A percentile compares a stretch with the other conserved stretches of the same genome.
phyloP scores from a whole-genome alignment of 345 rosid species.

The Salix udensis region DNA sequence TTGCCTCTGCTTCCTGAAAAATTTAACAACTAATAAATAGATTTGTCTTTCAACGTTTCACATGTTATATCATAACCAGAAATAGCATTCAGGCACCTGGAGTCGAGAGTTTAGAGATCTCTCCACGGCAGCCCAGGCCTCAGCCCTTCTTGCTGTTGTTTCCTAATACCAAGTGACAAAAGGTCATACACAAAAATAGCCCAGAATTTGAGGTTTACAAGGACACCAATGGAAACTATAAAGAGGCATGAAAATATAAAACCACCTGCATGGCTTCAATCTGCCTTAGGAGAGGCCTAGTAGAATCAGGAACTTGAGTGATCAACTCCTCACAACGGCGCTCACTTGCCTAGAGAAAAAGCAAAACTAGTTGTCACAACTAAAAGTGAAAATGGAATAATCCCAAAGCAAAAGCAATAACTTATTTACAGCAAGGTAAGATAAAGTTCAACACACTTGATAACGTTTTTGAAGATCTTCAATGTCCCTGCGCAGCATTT shows the following conservation, averaged over 20 bases:
- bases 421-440: not conserved
- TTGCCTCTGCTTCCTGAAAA: slow-evolving; percentile 82
- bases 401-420: not conserved
- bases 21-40: slow-evolving; percentile 5
- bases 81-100: slow-evolving; percentile 54
- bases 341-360: slow-evolving; percentile 72
- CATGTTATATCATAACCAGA: slow-evolving; percentile 1
- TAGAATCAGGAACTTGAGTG: slow-evolving; percentile 97
- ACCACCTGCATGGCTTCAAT: slow-evolving; percentile 97
- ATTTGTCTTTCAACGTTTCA: not conserved
- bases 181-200: slow-evolving; percentile 6
- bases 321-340: slow-evolving; percentile 98
- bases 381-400: slow-evolving; percentile 11
- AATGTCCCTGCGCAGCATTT: slow-evolving; percentile 66
- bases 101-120: slow-evolving; percentile 81
- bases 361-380: slow-evolving; percentile 6
- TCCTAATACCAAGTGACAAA: slow-evolving; percentile 49
- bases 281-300: slow-evolving; percentile 95
- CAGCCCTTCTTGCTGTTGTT: slow-evolving; percentile 81
- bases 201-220: not conserved
- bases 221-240: not conserved
- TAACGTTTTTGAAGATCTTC: slow-evolving; percentile 92
- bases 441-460: slow-evolving; percentile 50
- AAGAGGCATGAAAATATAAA: slow-evolving; percentile 7
- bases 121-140: slow-evolving; percentile 97